Evolutionary conservation across 2,329 filamentous ascomycete genomes (phyloP).

Genomic region (Penicillium sp.): DNA sequence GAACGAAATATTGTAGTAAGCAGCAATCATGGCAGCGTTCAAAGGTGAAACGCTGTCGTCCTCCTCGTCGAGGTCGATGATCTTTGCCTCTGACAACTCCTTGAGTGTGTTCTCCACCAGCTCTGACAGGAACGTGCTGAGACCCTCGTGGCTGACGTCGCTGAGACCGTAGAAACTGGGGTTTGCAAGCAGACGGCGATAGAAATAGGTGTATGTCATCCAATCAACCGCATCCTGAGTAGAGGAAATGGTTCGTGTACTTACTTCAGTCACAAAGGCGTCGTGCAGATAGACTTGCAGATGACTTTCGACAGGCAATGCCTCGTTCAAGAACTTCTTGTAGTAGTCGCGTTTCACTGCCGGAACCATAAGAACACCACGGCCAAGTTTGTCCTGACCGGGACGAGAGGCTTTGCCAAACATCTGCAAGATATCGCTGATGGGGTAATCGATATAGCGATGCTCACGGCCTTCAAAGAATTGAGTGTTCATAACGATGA

Average conservation of each 20-base stretch:
- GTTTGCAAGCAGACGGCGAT: constrained; percentile 88
- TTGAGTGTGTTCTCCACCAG: constrained; percentile 89
- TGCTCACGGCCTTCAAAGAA: constrained; percentile 97
- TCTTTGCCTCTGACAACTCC: constrained; percentile 87
- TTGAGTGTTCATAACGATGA: constrained; percentile 96
- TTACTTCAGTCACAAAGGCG: constrained; percentile 95
- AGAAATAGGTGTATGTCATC: constrained; percentile 98
- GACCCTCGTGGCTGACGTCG: constrained; percentile 82
- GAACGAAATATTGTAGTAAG: constrained; percentile 99
- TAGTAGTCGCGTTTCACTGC: constrained; percentile 95
- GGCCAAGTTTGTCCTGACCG: constrained; percentile 73
- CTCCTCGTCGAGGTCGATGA: constrained; percentile 92
- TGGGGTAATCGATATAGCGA: constrained; percentile 92
- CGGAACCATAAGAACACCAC: constrained; percentile 94
- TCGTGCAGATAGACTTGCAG: constrained; percentile 89
- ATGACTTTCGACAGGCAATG: constrained; percentile 91
- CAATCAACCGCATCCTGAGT: constrained; percentile 97
- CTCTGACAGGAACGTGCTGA: constrained; percentile 93
- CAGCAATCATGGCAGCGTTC: constrained; percentile 96
- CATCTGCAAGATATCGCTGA: constrained; percentile 95
- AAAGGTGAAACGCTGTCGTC: constrained; percentile 85
- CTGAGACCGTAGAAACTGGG: constrained; percentile 93
- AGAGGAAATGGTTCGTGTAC: constrained; percentile 90
- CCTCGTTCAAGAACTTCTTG: constrained; percentile 97
- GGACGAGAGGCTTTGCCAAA: constrained; percentile 88